Percentiles rank a stretch among this genome's conserved stretches.
phyloP scores from a whole-genome alignment of 1,284 basidiomycete genomes.

The Phlebopus sp. region DNA sequence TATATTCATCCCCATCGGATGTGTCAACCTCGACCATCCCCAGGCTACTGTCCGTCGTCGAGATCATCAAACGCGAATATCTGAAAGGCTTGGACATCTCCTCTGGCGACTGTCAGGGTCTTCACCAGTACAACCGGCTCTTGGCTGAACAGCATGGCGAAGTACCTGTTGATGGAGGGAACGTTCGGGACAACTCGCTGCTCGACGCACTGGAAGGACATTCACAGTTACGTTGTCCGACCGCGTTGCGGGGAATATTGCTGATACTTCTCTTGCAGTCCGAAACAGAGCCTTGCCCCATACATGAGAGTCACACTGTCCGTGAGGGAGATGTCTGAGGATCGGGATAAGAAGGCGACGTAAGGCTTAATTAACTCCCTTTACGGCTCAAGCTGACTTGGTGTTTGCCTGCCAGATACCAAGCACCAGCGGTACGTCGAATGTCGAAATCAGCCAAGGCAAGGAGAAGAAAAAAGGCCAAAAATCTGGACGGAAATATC shows the following conservation, averaged over 20 bases:
- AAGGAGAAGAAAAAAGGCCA: slow-evolving; percentile 49
- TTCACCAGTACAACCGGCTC: slow-evolving; percentile 82
- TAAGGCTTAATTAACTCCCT: slow-evolving; percentile 34
- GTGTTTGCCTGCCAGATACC: slow-evolving; percentile 43
- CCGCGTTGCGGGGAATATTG: background rate
- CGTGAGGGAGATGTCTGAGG: slow-evolving; percentile 45
- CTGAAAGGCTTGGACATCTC: slow-evolving; percentile 47
- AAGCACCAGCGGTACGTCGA: slow-evolving; percentile 49
- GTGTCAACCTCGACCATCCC: slow-evolving; percentile 52
- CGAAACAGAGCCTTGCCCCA: slow-evolving; percentile 61
- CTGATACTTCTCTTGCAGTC: slow-evolving; percentile 38
- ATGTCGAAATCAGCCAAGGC: slow-evolving; percentile 57
- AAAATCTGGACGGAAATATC: slow-evolving; percentile 24
- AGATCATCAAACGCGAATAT: slow-evolving; percentile 83
- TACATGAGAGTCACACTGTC: slow-evolving; percentile 77
- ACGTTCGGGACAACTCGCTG: slow-evolving; percentile 37
- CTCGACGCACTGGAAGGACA: slow-evolving; percentile 41
- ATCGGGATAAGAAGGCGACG: slow-evolving; percentile 45
- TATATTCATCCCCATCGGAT: slow-evolving; percentile 62
- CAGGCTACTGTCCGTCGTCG: slow-evolving; percentile 72
- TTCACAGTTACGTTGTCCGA: slow-evolving; percentile 51
- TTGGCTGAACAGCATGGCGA: slow-evolving; percentile 52
- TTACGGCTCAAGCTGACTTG: slow-evolving; percentile 9
- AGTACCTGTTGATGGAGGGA: slow-evolving; percentile 26
- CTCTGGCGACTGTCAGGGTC: slow-evolving; percentile 43